A percentile compares a stretch with the other conserved stretches of the same genome.
Evolutionary conservation across 1,139 yeast species (phyloP).

Genomic region (Sugiyamaella japonica): DNA sequence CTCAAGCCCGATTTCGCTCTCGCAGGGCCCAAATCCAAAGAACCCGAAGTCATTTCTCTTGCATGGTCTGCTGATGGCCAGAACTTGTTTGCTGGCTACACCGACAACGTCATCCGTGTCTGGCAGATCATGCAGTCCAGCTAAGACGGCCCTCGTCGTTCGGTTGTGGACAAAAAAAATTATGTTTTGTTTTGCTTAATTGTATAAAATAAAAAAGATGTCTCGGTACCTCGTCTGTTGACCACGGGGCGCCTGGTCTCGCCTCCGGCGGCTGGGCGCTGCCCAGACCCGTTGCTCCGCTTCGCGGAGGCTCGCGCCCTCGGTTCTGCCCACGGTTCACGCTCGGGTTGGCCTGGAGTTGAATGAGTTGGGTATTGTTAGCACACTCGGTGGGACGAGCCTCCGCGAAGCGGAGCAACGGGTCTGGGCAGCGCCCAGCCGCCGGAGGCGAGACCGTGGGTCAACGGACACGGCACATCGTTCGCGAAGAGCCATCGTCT

Average conservation of each 20-base stretch:
- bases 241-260: too few relatives aligned
- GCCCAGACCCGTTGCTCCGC: not conserved
- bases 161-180: constrained; percentile 16
- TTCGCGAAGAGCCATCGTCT: too few relatives aligned
- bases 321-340: too few relatives aligned
- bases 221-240: not conserved
- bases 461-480: too few relatives aligned
- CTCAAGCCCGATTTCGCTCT: constrained; percentile 97
- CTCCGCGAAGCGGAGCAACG: too few relatives aligned
- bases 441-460: too few relatives aligned
- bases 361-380: too few relatives aligned
- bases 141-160: constrained; percentile 39
- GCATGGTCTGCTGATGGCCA: constrained; percentile 99
- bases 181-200: constrained; percentile 17
- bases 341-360: too few relatives aligned
- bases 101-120: constrained; percentile 98
- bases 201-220: constrained; percentile 17
- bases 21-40: constrained; percentile 81
- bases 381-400: too few relatives aligned
- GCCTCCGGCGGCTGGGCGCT: not conserved
- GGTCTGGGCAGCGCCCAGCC: too few relatives aligned
- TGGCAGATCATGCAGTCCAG: constrained; percentile 99
- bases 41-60: constrained; percentile 97
- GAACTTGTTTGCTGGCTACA: constrained; percentile 99
- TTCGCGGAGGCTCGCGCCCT: not conserved